Evolutionary conservation across 2,329 filamentous ascomycete genomes (phyloP).

Genomic region (Hortaea werneckii): DNA sequence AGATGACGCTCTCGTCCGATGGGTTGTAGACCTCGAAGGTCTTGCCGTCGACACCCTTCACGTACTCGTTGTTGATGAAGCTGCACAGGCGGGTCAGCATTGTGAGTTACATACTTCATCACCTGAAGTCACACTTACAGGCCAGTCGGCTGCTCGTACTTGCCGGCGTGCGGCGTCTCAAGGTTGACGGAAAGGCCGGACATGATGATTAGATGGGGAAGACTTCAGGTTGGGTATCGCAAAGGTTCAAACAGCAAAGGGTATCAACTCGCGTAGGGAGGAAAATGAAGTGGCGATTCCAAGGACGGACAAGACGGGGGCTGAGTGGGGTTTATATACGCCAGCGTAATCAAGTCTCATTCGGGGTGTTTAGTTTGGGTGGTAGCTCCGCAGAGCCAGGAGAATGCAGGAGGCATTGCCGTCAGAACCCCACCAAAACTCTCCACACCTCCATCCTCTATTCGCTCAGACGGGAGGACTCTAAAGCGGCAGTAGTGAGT

Average conservation of each 20-base stretch:
- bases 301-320: neutral
- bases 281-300: neutral
- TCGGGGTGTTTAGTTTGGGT: neutral
- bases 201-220: conserved; percentile 10
- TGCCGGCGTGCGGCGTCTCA: conserved; percentile 56
- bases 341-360: neutral
- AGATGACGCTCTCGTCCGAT: conserved; percentile 72
- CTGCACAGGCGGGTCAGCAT: conserved; percentile 30
- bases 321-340: neutral
- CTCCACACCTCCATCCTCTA: conserved; percentile 3
- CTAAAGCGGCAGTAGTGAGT: neutral
- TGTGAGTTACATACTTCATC: neutral
- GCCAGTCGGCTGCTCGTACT: conserved; percentile 44
- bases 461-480: neutral
- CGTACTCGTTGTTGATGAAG: conserved; percentile 90
- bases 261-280: neutral
- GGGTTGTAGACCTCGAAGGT: conserved; percentile 92
- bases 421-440: conserved; percentile 1
- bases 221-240: neutral
- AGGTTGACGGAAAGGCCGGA: conserved; percentile 49
- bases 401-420: neutral
- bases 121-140: conserved; percentile 33
- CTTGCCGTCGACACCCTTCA: conserved; percentile 73
- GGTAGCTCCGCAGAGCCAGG: neutral
- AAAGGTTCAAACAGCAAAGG: neutral